Percentiles rank a stretch among this genome's conserved stretches.
Conservation (phyloP, 129 eudicot species). For the Flaveria trinervia region DNA sequence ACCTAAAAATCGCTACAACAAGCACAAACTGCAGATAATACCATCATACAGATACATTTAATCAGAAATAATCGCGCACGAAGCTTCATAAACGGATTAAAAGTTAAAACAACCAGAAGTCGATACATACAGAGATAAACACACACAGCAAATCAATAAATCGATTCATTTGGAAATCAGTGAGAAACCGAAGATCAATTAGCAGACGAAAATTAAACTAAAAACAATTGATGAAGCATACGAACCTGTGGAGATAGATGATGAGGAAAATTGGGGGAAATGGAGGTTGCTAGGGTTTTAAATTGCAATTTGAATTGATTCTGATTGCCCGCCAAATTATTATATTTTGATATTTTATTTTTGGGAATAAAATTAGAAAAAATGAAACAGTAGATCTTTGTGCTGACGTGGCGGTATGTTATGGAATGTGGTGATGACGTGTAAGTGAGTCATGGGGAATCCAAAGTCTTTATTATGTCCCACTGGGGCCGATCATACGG, state of each 20-base stretch:
- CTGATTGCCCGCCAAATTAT: slow-evolving; percentile 68
- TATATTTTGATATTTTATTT: slow-evolving; percentile 13
- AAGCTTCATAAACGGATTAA: slow-evolving; percentile 1
- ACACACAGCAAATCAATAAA: not conserved
- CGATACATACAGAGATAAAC: not conserved
- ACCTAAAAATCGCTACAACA: not conserved
- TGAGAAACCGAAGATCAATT: not conserved
- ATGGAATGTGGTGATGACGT: slow-evolving; percentile 27
- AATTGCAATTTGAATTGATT: slow-evolving; percentile 51
- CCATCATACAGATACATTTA: not conserved
- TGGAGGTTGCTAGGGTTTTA: slow-evolving; percentile 64
- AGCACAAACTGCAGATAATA: not conserved
- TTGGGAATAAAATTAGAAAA: slow-evolving; percentile 9
- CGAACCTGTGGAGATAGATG: slow-evolving; percentile 37
- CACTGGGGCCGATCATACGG: slow-evolving; percentile 32
- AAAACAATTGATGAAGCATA: not conserved
- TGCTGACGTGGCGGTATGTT: slow-evolving; percentile 24
- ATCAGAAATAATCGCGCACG: not conserved
- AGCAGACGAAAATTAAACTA: not conserved
- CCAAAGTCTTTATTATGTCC: slow-evolving; percentile 36
- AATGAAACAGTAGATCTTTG: slow-evolving; percentile 35
- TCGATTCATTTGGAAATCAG: not conserved
- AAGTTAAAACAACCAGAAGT: not conserved
- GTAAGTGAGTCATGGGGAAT: slow-evolving; percentile 41
- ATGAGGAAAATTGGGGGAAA: slow-evolving; percentile 30